Evolutionary conservation across 2,329 filamentous ascomycete species (phyloP).

Genomic region (Nannizziopsis arthrosporioides): DNA sequence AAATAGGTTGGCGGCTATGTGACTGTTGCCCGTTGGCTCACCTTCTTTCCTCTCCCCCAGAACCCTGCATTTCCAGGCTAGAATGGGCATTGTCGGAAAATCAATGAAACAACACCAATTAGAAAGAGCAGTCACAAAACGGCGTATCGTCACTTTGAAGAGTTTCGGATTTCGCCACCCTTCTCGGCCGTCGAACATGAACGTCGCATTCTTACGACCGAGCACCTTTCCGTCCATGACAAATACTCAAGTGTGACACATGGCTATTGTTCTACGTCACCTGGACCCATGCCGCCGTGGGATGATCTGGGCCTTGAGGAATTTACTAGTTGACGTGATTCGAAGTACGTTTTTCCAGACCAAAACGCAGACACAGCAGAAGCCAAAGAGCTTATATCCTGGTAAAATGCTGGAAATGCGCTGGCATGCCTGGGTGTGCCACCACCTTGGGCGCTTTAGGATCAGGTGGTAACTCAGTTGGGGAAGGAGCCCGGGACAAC

Average conservation of each 20-base stretch:
- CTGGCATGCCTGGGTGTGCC: neutral
- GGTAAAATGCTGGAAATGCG: neutral
- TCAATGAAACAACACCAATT: too few species aligned
- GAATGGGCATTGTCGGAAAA: too few species aligned
- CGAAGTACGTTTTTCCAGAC: neutral
- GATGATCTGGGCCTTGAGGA: neutral
- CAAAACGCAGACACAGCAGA: too few species aligned
- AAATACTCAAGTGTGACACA: neutral
- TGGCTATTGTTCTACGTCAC: slow-evolving; percentile 2
- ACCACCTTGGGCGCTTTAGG: neutral
- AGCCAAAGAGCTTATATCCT: too few species aligned
- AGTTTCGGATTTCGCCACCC: neutral
- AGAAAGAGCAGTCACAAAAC: too few species aligned
- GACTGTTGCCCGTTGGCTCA: too few species aligned
- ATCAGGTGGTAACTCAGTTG: neutral
- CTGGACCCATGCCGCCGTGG: neutral
- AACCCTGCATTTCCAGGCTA: too few species aligned
- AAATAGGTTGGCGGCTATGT: too few species aligned
- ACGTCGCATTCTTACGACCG: neutral
- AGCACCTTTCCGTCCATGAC: neutral
- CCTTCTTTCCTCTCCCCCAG: too few species aligned
- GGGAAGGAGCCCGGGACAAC: neutral
- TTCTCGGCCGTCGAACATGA: too few species aligned
- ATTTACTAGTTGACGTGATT: neutral
- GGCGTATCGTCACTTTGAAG: too few species aligned